Base-by-base conservation (phyloP, 441 rosid species). In the Croton setiger region DNA sequence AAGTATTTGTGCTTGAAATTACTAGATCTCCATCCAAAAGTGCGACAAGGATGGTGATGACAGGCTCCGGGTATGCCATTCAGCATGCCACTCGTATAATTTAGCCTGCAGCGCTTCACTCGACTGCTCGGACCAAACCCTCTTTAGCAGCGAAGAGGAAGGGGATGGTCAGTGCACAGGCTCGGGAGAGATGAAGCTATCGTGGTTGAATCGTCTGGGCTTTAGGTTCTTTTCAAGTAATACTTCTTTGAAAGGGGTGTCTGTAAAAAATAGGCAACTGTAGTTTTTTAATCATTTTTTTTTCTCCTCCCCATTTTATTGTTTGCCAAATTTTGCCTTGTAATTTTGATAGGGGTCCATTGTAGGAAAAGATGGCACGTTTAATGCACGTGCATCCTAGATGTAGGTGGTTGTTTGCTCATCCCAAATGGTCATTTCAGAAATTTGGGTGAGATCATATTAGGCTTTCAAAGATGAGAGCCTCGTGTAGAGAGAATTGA, bases 71-170 rank as follows among this genome's bases (percentile, higher is more conserved):
- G 98, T 95, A 44, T 95, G 98, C 76, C 87, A 89, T 80, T 88
- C 98, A 56, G 99, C 99, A 14, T 95, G 99, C 35, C 85, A 86
- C 66, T 90, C 99, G 0, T 95, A 95, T 72, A 95, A 95, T 66
- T 78, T 76, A 72, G 98, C 98, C 0, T 95, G 99, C 65, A 97
- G 99, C 44, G 99, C 99, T 49, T 86, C 99, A 1, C 87, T 95
- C 2, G 99, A 95, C 85, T 95, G 99, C 81, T 77, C 91, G 4
- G 99, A 95, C 78, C 91, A 90, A 81, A 95, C 99, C 60, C 97
- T 95, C 17, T 95, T 95, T 81, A 90, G 99, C 71, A 81, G 88
- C 0, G 86, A 76, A 54, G 92, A 87, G 54, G 97, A 88, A 71
- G 84, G 87, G 0, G 91, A 86, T 35, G 89, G 87, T 39, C 93